phyloP scores from a whole-genome alignment of 1,284 basidiomycete species.

The Puccinia brachypodii region DNA sequence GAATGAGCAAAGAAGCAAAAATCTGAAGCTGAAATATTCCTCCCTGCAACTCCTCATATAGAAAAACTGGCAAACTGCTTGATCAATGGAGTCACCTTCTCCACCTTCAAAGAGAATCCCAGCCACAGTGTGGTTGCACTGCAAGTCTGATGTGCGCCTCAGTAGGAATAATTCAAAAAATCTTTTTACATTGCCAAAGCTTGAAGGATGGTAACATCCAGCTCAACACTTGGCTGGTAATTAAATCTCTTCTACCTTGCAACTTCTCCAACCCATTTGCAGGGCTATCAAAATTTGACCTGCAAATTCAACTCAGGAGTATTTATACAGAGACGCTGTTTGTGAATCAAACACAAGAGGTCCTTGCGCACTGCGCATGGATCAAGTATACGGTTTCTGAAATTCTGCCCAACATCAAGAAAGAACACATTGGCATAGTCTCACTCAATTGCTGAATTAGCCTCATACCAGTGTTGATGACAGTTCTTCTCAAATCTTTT shows the following conservation, averaged over 20 bases:
- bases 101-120: slow-evolving; percentile 18
- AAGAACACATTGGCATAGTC: neutral
- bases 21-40: neutral
- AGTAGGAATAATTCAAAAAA: neutral
- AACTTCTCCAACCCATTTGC: slow-evolving; percentile 26
- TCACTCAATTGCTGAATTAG: neutral
- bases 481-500: no score
- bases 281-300: slow-evolving; percentile 10
- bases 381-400: slow-evolving; percentile 26
- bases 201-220: neutral
- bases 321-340: neutral
- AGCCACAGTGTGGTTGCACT: slow-evolving; percentile 4
- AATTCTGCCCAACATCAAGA: slow-evolving; percentile 8
- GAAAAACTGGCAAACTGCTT: neutral
- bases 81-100: neutral
- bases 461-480: no score
- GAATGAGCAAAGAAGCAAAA: neutral
- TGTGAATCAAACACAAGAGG: neutral
- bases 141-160: slow-evolving; percentile 1
- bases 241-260: slow-evolving; percentile 10
- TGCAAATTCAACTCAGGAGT: slow-evolving; percentile 5
- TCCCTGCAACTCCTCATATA: neutral
- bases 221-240: slow-evolving; percentile 9
- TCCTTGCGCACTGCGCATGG: slow-evolving; percentile 44
- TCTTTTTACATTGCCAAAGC: neutral